Base-by-base conservation (phyloP, 305 asterid species). In the Rubia peregrina region DNA sequence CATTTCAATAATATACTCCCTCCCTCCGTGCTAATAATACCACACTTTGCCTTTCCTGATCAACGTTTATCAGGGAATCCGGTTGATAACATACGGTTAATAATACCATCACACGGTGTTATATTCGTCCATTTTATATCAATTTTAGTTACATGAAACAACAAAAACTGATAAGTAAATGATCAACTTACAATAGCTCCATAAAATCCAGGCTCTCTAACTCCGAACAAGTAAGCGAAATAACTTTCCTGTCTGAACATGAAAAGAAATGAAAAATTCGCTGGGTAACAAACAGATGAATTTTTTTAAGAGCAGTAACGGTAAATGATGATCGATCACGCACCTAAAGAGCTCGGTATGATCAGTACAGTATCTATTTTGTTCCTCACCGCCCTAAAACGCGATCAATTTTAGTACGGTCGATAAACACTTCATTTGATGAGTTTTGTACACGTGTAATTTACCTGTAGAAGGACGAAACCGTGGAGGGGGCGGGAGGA, bases 191-290 rank as follows among this genome's bases (percentile, higher is more conserved):
- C 98, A 73, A 93, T 80, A 80, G 97, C 94, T 79, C 95, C 97
- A 81, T 86, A 93, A 81, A 89, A 93, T 44, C 91, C 98, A 69
- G 97, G 98, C 78, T 90, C 98, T 78, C 75, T 83, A 80, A 93
- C 98, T 80, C 98, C 98, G 80, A 90, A 93, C 85, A 90, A 84
- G 90, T 93, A 93, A n/a, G 96, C 92, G 64, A 93, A 93, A 75
- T 93, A 93, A 83, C 98, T 93, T 84, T 93, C 98, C 95, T 93
- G 95, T 71, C 98, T 92, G 73, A 60, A 71, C 61, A 65, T 90
- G 72, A 65, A 69, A 53, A 51, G 57, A 51, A 65, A 71, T 75
- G 41, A 68, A 73, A 67, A 60, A 69, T 69, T 75, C 63, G 74
- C 72, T 74, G 19, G 55, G 66, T 63, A 17, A 42, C 6, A 33